Percentiles rank a stretch among this genome's conserved stretches.
These are phyloP conservation scores for Xylariaceae sp. DNA, from an alignment of 2,329 filamentous ascomycete genomes.

Conservation along the genomic window DNA sequence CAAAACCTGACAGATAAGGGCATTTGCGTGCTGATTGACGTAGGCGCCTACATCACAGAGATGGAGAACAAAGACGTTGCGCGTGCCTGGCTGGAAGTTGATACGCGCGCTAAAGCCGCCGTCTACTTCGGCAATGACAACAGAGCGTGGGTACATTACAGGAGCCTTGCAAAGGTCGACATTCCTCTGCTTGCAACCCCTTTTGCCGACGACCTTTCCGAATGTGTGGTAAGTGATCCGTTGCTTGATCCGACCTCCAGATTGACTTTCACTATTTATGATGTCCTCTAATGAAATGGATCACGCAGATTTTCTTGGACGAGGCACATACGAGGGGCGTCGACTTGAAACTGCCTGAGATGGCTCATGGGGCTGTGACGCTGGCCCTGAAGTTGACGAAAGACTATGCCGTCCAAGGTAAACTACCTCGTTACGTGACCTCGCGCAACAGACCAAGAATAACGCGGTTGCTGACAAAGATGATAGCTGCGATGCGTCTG, in stretches of 20 bases:
- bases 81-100: constrained; percentile 43
- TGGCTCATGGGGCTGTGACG: constrained; percentile 47
- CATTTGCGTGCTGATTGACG: constrained; percentile 51
- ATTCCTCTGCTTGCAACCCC: constrained; percentile 46
- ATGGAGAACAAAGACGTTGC: constrained; percentile 49
- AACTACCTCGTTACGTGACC: background rate
- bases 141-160: constrained; percentile 38
- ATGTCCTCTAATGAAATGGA: constrained; percentile 22
- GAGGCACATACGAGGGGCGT: constrained; percentile 55
- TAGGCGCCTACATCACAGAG: constrained; percentile 60
- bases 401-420: constrained; percentile 53
- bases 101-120: constrained; percentile 40
- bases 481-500: constrained; percentile 58
- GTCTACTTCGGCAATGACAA: constrained; percentile 48
- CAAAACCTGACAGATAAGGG: constrained; percentile 9
- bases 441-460: background rate
- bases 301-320: constrained; percentile 51
- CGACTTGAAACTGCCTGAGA: constrained; percentile 49
- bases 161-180: constrained; percentile 24
- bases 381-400: constrained; percentile 52
- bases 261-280: constrained; percentile 7
- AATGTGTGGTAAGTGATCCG: constrained; percentile 3
- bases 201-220: constrained; percentile 42
- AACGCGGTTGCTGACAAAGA: constrained; percentile 2
- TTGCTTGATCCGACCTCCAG: background rate